A percentile compares a stretch with the other conserved stretches of the same genome.
These are phyloP conservation scores for Aspergillus novofumigatus DNA, from an alignment of 2,329 filamentous ascomycete species.

Conservation along the genomic window DNA sequence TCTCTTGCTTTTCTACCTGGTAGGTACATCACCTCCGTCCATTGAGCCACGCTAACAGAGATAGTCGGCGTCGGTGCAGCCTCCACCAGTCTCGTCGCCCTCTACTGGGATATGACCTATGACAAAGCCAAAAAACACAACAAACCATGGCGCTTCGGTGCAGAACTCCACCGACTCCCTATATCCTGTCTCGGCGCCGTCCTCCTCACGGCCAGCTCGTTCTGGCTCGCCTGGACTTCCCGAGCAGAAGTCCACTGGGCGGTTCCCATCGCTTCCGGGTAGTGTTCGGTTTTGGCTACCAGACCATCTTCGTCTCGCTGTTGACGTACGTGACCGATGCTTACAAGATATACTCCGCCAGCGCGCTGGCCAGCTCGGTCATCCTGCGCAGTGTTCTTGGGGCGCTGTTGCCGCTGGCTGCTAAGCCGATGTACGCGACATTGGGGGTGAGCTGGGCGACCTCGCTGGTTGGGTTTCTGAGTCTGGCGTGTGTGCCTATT, in stretches of 20 bases:
- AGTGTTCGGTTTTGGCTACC: slow-evolving; percentile 59
- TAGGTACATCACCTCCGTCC: slow-evolving; percentile 11
- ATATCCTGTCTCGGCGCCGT: slow-evolving; percentile 68
- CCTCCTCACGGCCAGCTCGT: slow-evolving; percentile 50
- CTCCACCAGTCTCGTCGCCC: slow-evolving; percentile 58
- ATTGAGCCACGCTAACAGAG: background rate
- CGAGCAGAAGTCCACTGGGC: slow-evolving; percentile 47
- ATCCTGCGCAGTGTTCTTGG: slow-evolving; percentile 50
- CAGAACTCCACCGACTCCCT: slow-evolving; percentile 65
- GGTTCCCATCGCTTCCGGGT: slow-evolving; percentile 59
- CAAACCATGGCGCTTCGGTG: slow-evolving; percentile 52
- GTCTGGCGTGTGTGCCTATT: slow-evolving; percentile 36
- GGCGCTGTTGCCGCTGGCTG: slow-evolving; percentile 53
- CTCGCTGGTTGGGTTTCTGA: slow-evolving; percentile 38
- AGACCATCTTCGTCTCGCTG: slow-evolving; percentile 61
- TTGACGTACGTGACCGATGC: slow-evolving; percentile 64
- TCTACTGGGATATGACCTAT: slow-evolving; percentile 61
- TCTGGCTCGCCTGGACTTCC: slow-evolving; percentile 59
- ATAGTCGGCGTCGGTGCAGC: slow-evolving; percentile 58
- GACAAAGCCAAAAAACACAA: slow-evolving; percentile 47
- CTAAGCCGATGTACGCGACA: slow-evolving; percentile 33
- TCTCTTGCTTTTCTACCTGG: slow-evolving; percentile 65
- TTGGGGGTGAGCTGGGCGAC: slow-evolving; percentile 42
- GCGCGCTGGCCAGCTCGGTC: slow-evolving; percentile 51
- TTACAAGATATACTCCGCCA: slow-evolving; percentile 62